Evolutionary conservation across 2,329 filamentous ascomycete species (phyloP).

Genomic region (Penicillium expansum): DNA sequence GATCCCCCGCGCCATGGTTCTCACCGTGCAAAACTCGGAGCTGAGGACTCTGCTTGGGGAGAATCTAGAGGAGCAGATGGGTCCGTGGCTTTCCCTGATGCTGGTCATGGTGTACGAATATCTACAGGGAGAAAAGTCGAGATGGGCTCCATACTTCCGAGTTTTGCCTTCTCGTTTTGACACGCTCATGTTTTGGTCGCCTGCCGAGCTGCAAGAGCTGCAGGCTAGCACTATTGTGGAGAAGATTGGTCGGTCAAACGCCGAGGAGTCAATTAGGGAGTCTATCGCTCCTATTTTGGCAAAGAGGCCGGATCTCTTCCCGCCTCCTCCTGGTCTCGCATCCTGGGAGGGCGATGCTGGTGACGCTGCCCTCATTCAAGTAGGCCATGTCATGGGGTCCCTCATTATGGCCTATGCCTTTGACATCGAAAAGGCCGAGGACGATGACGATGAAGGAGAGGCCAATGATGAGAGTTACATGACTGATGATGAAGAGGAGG

Average conservation of each 20-base stretch:
- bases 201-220: constrained; percentile 66
- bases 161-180: constrained; percentile 71
- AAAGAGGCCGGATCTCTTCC: constrained; percentile 44
- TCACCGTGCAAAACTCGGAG: constrained; percentile 70
- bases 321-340: constrained; percentile 37
- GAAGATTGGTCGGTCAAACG: constrained; percentile 72
- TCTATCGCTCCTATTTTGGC: constrained; percentile 54
- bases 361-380: constrained; percentile 49
- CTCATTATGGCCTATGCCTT: constrained; percentile 93
- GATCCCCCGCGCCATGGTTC: constrained; percentile 68
- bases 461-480: constrained; percentile 48
- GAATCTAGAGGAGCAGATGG: constrained; percentile 50
- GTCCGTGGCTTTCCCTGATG: constrained; percentile 61
- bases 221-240: constrained; percentile 72
- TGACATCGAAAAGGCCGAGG: constrained; percentile 64
- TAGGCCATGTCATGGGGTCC: constrained; percentile 78
- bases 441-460: constrained; percentile 57
- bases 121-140: constrained; percentile 57
- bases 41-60: constrained; percentile 58
- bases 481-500: constrained; percentile 66
- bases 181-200: constrained; percentile 86
- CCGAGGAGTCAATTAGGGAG: constrained; percentile 66
- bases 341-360: constrained; percentile 41
- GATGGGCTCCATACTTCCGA: constrained; percentile 75
- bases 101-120: constrained; percentile 78